Conservation (phyloP, 306 rosid species). For the Geum urbanum region DNA sequence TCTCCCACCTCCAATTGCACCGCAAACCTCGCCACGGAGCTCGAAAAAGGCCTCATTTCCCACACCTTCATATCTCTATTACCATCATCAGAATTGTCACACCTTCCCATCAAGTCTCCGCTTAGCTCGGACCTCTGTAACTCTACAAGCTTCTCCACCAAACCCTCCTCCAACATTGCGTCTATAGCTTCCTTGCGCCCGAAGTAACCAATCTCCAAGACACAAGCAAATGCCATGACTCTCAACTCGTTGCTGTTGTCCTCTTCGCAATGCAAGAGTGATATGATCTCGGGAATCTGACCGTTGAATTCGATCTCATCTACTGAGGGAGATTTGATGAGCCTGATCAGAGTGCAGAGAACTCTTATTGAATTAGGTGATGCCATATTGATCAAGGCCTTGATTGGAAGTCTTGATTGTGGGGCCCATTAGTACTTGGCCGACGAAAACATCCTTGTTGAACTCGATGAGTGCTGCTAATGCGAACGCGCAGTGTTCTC, state of each 20-base stretch:
- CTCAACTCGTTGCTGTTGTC: slow-evolving; percentile 16
- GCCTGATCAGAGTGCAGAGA: slow-evolving; percentile 47
- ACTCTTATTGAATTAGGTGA: slow-evolving; percentile 47
- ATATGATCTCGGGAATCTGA: slow-evolving; percentile 48
- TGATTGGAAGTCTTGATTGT: slow-evolving; percentile 34
- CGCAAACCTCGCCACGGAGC: slow-evolving; percentile 77
- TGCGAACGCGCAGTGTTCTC: slow-evolving; percentile 49
- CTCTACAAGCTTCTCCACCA: slow-evolving; percentile 62
- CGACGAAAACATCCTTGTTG: slow-evolving; percentile 91
- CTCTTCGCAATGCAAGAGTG: slow-evolving; percentile 34
- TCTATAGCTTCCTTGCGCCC: slow-evolving; percentile 89
- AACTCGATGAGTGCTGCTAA: slow-evolving; percentile 52
- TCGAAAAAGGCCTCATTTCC: slow-evolving; percentile 58
- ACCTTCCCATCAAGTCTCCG: slow-evolving; percentile 42
- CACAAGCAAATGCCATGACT: slow-evolving; percentile 53
- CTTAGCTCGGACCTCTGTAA: slow-evolving; percentile 69
- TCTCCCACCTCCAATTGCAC: slow-evolving; percentile 92
- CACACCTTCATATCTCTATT: slow-evolving; percentile 27
- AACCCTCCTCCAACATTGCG: slow-evolving; percentile 63
- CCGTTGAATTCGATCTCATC: slow-evolving; percentile 75
- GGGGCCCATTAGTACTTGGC: slow-evolving; percentile 63
- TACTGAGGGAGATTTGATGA: slow-evolving; percentile 72
- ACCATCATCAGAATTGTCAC: background rate
- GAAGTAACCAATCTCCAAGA: slow-evolving; percentile 74
- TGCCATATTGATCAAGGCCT: slow-evolving; percentile 45